Evolutionary conservation across 805 yeast species (phyloP).

Genomic region (Ogataea siamensis): DNA sequence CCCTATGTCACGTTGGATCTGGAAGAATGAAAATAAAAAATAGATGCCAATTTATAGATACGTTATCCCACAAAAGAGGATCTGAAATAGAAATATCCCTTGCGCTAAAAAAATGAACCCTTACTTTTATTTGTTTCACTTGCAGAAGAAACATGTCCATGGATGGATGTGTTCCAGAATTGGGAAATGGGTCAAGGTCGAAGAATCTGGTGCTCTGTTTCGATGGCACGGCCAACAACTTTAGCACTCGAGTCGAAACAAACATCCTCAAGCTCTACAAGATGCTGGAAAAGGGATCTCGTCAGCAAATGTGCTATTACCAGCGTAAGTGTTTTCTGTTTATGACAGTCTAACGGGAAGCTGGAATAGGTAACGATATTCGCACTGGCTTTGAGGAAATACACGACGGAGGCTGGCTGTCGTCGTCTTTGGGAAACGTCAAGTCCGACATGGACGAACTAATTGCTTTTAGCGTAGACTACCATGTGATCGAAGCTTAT

Average conservation of each 20-base stretch:
- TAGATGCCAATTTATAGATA: constrained; percentile 1
- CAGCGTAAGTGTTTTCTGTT: constrained; percentile 41
- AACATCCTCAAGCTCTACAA: constrained; percentile 53
- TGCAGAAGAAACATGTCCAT: constrained; percentile 11
- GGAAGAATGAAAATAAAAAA: constrained; percentile 4
- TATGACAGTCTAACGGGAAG: constrained; percentile 18
- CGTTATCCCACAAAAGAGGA: neutral
- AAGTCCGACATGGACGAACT: constrained; percentile 27
- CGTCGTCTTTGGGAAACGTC: constrained; percentile 14
- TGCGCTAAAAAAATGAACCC: constrained; percentile 2
- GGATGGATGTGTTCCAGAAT: constrained; percentile 5
- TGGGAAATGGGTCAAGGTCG: neutral
- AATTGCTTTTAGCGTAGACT: constrained; percentile 53
- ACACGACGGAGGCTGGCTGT: constrained; percentile 21
- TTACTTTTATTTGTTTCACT: constrained; percentile 4
- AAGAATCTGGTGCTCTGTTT: constrained; percentile 55
- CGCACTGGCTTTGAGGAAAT: constrained; percentile 37
- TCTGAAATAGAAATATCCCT: neutral
- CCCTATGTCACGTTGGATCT: constrained; percentile 10
- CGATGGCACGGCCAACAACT: constrained; percentile 62
- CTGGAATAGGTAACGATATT: constrained; percentile 61
- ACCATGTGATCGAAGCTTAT: constrained; percentile 59
- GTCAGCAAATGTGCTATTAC: constrained; percentile 54
- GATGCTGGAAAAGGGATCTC: constrained; percentile 45
- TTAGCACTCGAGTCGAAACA: constrained; percentile 54